Conservation (phyloP, 441 rosid species). For the Populus hybrid region DNA sequence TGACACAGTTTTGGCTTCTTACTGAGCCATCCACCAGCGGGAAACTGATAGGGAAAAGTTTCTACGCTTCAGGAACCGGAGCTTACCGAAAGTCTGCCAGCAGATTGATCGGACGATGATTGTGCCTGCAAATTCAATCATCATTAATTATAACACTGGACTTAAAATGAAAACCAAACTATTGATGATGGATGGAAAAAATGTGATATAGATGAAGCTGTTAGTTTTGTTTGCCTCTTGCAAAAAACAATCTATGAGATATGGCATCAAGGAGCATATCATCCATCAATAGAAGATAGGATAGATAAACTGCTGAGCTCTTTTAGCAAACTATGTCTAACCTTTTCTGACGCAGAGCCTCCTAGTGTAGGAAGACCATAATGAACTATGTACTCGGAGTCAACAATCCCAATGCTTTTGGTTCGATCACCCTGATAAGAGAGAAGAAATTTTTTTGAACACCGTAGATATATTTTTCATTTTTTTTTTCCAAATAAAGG, state of each 20-base stretch:
- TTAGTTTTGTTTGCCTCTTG: too few species aligned
- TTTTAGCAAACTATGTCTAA: conserved; percentile 11
- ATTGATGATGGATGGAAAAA: too few species aligned
- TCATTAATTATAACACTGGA: not conserved
- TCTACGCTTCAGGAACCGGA: not conserved
- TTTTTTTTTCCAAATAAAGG: not conserved
- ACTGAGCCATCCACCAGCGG: not conserved
- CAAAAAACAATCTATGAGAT: too few species aligned
- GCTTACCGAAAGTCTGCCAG: conserved; percentile 49
- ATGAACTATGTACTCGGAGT: conserved; percentile 66
- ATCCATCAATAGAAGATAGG: not conserved
- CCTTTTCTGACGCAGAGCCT: conserved; percentile 39
- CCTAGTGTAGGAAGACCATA: conserved; percentile 68
- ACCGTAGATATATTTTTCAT: not conserved
- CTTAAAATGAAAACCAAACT: not conserved
- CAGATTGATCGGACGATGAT: conserved; percentile 26
- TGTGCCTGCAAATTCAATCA: conserved; percentile 29
- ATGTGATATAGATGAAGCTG: too few species aligned
- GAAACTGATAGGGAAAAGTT: not conserved
- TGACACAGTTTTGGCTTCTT: not conserved
- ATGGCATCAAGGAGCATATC: too few species aligned
- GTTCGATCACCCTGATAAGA: conserved; percentile 63
- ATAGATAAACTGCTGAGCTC: not conserved
- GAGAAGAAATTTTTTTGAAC: not conserved
- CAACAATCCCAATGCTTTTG: conserved; percentile 67